Percentiles rank a stretch among this genome's conserved stretches.
phyloP scores from a whole-genome alignment of 2,329 filamentous ascomycete species.

The Ophiocordyceps camponoti-rufipedis region DNA sequence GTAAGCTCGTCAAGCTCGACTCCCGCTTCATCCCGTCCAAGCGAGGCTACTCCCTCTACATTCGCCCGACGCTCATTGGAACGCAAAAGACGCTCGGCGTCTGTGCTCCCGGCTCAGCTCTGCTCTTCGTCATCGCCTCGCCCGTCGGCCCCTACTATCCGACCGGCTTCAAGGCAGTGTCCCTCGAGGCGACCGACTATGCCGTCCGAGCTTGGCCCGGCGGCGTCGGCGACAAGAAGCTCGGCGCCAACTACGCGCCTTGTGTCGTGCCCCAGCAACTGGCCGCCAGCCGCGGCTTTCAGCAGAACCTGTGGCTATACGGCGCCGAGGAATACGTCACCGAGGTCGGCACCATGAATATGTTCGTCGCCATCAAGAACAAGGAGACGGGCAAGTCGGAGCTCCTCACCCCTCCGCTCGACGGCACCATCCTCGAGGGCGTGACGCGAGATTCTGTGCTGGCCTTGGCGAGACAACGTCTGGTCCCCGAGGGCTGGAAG shows the following conservation, averaged over 20 bases:
- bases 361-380: constrained; percentile 75
- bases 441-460: constrained; percentile 87
- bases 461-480: constrained; percentile 64
- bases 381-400: constrained; percentile 81
- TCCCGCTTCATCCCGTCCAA: constrained; percentile 74
- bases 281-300: constrained; percentile 79
- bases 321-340: constrained; percentile 91
- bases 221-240: constrained; percentile 94
- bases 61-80: constrained; percentile 92
- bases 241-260: constrained; percentile 97
- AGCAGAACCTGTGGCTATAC: constrained; percentile 97
- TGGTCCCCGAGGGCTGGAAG: constrained; percentile 74
- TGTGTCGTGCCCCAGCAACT: constrained; percentile 94
- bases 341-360: constrained; percentile 97
- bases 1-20: constrained; percentile 63
- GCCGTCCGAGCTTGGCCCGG: constrained; percentile 95
- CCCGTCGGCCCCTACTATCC: constrained; percentile 97
- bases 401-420: constrained; percentile 83
- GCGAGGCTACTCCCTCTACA: constrained; percentile 85
- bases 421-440: constrained; percentile 91
- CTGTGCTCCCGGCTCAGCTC: constrained; percentile 73
- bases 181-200: constrained; percentile 89
- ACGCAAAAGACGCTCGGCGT: constrained; percentile 91
- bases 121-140: constrained; percentile 89
- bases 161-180: constrained; percentile 93